Evolutionary conservation across 495 filamentous ascomycete species (phyloP).

Genomic region (Aspergillus sclerotioniger): DNA sequence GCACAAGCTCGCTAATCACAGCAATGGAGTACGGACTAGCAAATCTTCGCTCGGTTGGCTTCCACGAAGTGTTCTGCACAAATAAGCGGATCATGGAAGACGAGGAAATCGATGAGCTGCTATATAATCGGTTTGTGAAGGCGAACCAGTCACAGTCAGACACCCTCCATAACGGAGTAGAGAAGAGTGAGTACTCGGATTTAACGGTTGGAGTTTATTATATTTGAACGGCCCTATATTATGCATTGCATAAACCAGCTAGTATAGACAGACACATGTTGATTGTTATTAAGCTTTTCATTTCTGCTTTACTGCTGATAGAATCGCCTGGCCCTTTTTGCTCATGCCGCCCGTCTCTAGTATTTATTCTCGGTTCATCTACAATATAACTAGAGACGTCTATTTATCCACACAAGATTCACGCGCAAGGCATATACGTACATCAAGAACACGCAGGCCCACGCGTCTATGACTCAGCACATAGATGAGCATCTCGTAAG

Average conservation of each 20-base stretch:
- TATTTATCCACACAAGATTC: neutral
- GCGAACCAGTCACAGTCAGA: constrained; percentile 5
- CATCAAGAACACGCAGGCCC: no score
- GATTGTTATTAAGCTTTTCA: no score
- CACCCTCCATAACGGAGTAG: neutral
- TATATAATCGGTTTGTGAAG: constrained; percentile 14
- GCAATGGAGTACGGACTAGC: constrained; percentile 23
- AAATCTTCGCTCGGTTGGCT: constrained; percentile 24
- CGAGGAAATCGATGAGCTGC: constrained; percentile 26
- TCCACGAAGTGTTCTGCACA: constrained; percentile 21
- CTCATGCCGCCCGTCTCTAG: no score
- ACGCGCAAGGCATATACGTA: no score
- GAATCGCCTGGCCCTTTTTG: no score
- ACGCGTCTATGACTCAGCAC: neutral
- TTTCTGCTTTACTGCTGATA: no score
- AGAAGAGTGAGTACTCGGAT: neutral
- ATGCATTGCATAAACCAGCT: neutral
- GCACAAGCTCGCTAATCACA: constrained; percentile 18
- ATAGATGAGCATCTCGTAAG: neutral
- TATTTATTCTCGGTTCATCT: no score
- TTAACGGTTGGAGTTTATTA: constrained; percentile 21
- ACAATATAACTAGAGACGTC: neutral
- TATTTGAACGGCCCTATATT: constrained; percentile 2
- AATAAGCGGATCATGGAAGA: constrained; percentile 21
- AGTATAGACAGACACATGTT: neutral